Evolutionary conservation across 768 basidiomycete genomes (phyloP).

Genomic region (Pilatotrama ljubarskyi): DNA sequence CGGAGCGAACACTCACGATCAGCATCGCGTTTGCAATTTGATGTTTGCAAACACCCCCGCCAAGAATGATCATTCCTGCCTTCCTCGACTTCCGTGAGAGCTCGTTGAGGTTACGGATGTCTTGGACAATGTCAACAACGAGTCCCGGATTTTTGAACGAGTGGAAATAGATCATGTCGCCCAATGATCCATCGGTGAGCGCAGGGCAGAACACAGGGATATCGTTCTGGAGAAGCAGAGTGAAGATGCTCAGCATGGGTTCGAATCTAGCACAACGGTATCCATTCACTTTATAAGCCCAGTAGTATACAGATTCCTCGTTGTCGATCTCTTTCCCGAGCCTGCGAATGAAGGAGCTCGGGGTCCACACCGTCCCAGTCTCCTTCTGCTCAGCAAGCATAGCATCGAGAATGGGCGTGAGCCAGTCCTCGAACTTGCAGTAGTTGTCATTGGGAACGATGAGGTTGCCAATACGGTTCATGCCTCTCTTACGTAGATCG

Average conservation of each 20-base stretch:
- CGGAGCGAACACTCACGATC: constrained; percentile 58
- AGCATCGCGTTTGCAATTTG: constrained; percentile 99
- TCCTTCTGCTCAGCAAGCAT: constrained; percentile 89
- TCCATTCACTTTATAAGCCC: constrained; percentile 93
- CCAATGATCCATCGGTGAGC: constrained; percentile 94
- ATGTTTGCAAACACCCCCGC: constrained; percentile 98
- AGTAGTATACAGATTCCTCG: constrained; percentile 97
- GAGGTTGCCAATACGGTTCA: constrained; percentile 97
- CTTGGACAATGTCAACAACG: constrained; percentile 89
- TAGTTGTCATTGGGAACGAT: constrained; percentile 98
- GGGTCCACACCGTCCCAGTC: constrained; percentile 77
- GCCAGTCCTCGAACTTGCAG: constrained; percentile 99
- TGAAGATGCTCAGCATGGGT: constrained; percentile 29
- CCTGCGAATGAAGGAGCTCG: constrained; percentile 89
- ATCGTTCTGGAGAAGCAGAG: constrained; percentile 66
- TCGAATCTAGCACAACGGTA: constrained; percentile 21
- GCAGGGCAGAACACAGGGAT: constrained; percentile 99
- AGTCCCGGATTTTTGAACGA: constrained; percentile 87
- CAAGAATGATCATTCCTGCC: constrained; percentile 98
- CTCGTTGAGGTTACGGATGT: constrained; percentile 92
- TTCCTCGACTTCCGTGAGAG: constrained; percentile 81
- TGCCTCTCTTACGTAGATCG: constrained; percentile 79
- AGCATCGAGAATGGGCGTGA: constrained; percentile 87
- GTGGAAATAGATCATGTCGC: constrained; percentile 99
- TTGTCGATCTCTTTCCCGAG: constrained; percentile 98